phyloP scores from a whole-genome alignment of 2,329 filamentous ascomycete species.

The Metarhizium guizhouense region DNA sequence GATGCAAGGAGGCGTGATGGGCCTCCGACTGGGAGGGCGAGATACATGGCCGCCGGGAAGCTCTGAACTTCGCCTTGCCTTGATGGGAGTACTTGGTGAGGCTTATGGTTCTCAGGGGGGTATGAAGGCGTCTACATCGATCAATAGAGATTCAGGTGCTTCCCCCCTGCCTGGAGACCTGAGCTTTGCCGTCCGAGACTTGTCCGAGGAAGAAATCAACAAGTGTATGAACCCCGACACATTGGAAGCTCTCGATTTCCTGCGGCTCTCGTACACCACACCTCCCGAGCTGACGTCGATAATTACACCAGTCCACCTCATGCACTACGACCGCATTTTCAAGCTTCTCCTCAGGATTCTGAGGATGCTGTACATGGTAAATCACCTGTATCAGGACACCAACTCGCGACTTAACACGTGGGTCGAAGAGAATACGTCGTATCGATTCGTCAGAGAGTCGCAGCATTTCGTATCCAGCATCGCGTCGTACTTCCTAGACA shows the following conservation, averaged over 20 bases:
- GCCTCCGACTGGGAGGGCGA: constrained; percentile 71
- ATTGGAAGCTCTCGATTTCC: constrained; percentile 85
- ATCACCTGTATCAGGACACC: constrained; percentile 53
- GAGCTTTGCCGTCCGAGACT: constrained; percentile 76
- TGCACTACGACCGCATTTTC: constrained; percentile 82
- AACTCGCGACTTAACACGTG: constrained; percentile 28
- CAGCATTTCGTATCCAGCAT: constrained; percentile 70
- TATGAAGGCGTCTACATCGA: constrained; percentile 6
- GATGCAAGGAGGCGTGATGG: constrained; percentile 63
- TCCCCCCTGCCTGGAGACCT: constrained; percentile 55
- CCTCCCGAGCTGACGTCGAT: constrained; percentile 62
- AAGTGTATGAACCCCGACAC: constrained; percentile 75
- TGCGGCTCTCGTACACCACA: constrained; percentile 76
- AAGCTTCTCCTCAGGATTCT: constrained; percentile 67
- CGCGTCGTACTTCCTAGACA: constrained; percentile 70
- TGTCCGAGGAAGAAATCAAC: constrained; percentile 70
- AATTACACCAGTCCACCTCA: constrained; percentile 60
- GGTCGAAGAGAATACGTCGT: constrained; percentile 27
- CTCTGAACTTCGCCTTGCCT: constrained; percentile 79
- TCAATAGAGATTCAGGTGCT: constrained; percentile 20
- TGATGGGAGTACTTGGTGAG: constrained; percentile 79
- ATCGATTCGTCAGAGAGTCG: constrained; percentile 65
- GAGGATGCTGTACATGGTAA: constrained; percentile 69
- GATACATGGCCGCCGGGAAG: constrained; percentile 89
- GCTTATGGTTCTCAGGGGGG: constrained; percentile 42